Base-by-base conservation (phyloP, 2,329 filamentous ascomycete species). In the Nectriaceae sp. region DNA sequence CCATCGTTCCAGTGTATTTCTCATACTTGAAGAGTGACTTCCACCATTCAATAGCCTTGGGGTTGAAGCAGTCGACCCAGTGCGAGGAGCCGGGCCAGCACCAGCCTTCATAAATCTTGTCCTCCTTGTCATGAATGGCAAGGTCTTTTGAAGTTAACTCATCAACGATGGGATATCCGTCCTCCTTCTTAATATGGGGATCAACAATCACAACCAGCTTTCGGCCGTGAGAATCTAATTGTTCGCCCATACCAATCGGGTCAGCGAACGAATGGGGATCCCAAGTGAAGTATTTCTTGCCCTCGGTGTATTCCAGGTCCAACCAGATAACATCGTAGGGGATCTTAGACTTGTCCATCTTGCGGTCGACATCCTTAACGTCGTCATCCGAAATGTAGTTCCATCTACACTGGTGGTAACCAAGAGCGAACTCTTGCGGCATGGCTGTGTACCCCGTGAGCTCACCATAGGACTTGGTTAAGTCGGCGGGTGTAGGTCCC, bases 321-420 rank as follows among this genome's bases (percentile, higher is more conserved):
- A 99, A 84, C 94, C 94, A 99, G 63, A 99, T 99, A 55, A 97
- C 89, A 70, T 99, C 94, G 73, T 97, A 99, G 0, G 94, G 94
- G 46, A 99, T 97, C 66, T 90, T 87, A 71, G 86, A 84, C 74
- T 94, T 95, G 75, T 97, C 92, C 75, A 99, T 96, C 68, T 95
- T 96, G 56, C 89, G 85, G 67, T 97, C 92, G 36, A 99, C 93
- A 63, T 97, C 92, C 69, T 89, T 95, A 49, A 99, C 92, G 70
- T 99, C 94, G 56, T 97, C 91, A 62, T 97, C 93, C 1, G 90
- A 95, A 47, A 97, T 87, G 67, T 99, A 99, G 73, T 99, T 99
- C 94, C 94, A 99, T 61, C 94, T 88, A 69, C 94, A 97, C 70
- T 99, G 94, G 65, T 99, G 94, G 70, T 97, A 97, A 11, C 84